Evolutionary conservation across 768 basidiomycete genomes (phyloP).

Genomic region (Termitomyces heimii): DNA sequence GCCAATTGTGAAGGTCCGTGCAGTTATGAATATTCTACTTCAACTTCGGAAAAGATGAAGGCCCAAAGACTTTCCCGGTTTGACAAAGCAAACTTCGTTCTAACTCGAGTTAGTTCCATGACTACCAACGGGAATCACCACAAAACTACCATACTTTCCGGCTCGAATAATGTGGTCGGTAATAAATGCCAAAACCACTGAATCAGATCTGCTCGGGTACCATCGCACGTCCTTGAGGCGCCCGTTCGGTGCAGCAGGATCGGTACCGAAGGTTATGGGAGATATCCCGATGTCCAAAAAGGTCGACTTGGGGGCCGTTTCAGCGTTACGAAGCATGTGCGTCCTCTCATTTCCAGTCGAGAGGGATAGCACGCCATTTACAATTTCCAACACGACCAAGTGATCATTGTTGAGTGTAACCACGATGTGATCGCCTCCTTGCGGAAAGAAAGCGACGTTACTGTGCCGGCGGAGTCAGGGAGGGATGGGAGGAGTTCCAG

Average conservation of each 20-base stretch:
- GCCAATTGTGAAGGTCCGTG: not conserved
- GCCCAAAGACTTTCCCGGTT: slow-evolving; percentile 7
- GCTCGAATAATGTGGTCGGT: not conserved
- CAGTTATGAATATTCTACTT: not conserved
- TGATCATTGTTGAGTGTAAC: not conserved
- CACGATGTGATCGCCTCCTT: not conserved
- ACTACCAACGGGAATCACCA: slow-evolving; percentile 5
- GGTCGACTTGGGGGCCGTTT: not conserved
- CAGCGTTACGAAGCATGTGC: not conserved
- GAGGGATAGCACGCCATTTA: not conserved
- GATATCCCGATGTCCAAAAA: not conserved
- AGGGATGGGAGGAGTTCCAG: not conserved
- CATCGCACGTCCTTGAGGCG: not conserved
- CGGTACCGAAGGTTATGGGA: not conserved
- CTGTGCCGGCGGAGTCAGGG: not conserved
- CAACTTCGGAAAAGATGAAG: not conserved
- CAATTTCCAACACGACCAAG: not conserved
- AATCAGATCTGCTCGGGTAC: not conserved
- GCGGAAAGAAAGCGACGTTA: not conserved
- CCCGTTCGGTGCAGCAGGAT: not conserved
- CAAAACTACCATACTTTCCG: not conserved
- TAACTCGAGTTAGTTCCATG: slow-evolving; percentile 25
- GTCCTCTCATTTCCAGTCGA: not conserved
- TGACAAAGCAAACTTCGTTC: slow-evolving; percentile 12
- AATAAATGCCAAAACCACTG: not conserved